phyloP scores from a whole-genome alignment of 345 rosid species.

The Gossypium turneri region DNA sequence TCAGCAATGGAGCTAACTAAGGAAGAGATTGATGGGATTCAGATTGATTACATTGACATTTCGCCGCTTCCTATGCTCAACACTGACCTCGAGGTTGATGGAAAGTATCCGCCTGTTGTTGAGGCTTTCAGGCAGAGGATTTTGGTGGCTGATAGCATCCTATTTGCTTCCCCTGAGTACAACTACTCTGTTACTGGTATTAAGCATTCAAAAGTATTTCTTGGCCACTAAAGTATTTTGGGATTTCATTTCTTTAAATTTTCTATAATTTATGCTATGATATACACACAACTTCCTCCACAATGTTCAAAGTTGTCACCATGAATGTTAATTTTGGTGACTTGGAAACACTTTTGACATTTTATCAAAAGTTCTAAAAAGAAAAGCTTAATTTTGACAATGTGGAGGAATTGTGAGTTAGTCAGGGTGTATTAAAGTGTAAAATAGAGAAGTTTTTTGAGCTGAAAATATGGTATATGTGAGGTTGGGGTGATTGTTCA shows the following conservation, averaged over 20 bases:
- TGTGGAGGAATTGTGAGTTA: not conserved
- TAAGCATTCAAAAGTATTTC: not conserved
- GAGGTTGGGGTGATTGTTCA: not conserved
- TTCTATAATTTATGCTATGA: no score
- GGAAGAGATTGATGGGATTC: constrained; percentile 39
- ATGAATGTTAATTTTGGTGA: not conserved
- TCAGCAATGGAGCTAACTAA: constrained; percentile 43
- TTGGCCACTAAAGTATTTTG: not conserved
- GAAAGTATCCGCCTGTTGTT: constrained; percentile 12
- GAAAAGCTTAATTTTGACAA: not conserved
- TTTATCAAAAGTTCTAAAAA: not conserved
- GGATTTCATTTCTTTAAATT: not conserved
- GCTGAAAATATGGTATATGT: not conserved
- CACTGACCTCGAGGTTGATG: constrained; percentile 35
- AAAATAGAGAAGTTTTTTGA: not conserved
- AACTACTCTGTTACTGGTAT: constrained; percentile 16
- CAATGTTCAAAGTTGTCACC: not conserved
- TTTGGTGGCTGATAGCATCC: not conserved
- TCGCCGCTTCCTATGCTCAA: constrained; percentile 62
- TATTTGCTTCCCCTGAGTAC: constrained; percentile 10
- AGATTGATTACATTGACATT: constrained; percentile 52
- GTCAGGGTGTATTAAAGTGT: not conserved
- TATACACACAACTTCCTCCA: not conserved
- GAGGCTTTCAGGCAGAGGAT: constrained; percentile 16
- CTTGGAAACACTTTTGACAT: not conserved